Evolutionary conservation across 495 filamentous ascomycete species (phyloP), one percentile per base, ranked within the genome.

Genomic region (Cenococcum geophilum): DNA sequence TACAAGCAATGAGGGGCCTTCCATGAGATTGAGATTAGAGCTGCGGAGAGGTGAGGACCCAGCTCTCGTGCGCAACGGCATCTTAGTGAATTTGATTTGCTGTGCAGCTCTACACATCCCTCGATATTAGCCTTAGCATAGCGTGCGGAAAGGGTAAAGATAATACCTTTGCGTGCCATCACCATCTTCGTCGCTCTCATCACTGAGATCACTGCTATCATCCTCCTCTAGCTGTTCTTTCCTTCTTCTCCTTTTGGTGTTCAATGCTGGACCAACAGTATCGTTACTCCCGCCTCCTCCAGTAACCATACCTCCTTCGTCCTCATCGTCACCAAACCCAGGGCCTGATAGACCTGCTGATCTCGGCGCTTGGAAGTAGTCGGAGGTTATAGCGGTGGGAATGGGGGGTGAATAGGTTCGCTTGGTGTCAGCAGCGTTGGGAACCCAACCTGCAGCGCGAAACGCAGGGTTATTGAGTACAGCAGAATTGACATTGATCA

Each of bases 381-480:
- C 92, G 16, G 89, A 92, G 6, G 85, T 86, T 68, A 83, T 85
- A 57, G 89, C 89, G 5, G 92, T 95, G 23, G 93, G 93, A 56
- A 98, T 98, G 0, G 95, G 93, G 12, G 93, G 93, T 5, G 92
- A 97, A 71, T 98, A 92, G 34, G 90, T 95, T 58, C 93, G 83
- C 71, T 95, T 95, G 68, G 92, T 84, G 61, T 89, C 83, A 11
- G 83, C 77, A 4, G 86, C 80, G 64, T 88, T 88, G 32, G 86
- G 76, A 32, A 86, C 84, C 95, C 95, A 97, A 67, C 95, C 93
- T 48, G 92, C 92, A 35, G 91, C 86, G 71, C 93, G 92, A 76
- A 96, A 97, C 53, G 90, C 90, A n/a, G 91, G 89, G 22, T 89
- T 87, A 70, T 96, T 97, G 61, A 98, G 82, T 60, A 96, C 84